Evolutionary conservation across 2,329 filamentous ascomycete species (phyloP), one percentile per base, ranked within the genome.

Genomic region (Bipolaris sorokiniana): DNA sequence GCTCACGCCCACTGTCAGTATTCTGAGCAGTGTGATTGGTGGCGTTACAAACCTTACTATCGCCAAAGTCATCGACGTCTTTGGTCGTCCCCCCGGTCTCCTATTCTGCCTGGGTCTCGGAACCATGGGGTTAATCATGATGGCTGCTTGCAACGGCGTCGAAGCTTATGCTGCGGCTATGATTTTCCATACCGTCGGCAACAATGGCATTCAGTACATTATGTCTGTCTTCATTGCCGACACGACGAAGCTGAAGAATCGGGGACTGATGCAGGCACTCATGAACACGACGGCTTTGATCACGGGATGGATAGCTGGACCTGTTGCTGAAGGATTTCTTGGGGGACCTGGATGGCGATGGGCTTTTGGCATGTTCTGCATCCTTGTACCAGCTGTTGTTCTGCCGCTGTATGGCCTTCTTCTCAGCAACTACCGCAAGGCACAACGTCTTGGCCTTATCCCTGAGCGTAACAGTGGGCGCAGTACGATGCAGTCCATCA

Each of bases 181-280:
- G 56, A 86, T 90, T 1, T 88, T 91, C 65, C 89, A 88, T 66
- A 81, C 81, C 26, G 83, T 89, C 22, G 88, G 88, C 0, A 66
- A 59, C 42, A 82, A 83, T 6, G 86, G 86, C 3, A 74, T 90
- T 22, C 81, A 55, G 5, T 66, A 62, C 79, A 56, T 41, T 4
- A 3, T 59, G n/a, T 40, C 81, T 52, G 83, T 91, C 11, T 86
- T 90, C 62, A 83, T 89, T 50, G 86, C 88, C 15, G 88, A 90
- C 64, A 88, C 86, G 1, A 86, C 88, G 0, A 81, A 81, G n/a
- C 76, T 90, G 23, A 79, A 83, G 46, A 88, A 89, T 63, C 81
- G 88, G 69, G 85, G 83, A 1, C 78, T 91, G 40, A 82, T 88
- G 67, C 83, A 86, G 28, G 85, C 86, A 2, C 81, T 69, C 1